Percentiles rank a stretch among this genome's conserved stretches.
phyloP scores from a whole-genome alignment of 1,284 basidiomycete genomes.

The Boletus smithii region DNA sequence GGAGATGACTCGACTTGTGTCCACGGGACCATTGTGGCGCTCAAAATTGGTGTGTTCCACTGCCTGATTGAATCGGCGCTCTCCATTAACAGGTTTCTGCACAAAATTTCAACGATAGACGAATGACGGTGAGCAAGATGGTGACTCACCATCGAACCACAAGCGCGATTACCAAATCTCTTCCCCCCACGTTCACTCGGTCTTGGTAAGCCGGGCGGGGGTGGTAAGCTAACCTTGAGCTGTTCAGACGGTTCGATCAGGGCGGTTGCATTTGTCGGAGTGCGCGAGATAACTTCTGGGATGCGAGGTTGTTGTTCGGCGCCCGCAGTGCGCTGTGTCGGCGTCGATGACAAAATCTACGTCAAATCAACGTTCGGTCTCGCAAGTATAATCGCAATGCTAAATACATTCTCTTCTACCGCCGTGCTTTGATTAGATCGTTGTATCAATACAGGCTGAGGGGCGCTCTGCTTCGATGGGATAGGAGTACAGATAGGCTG shows the following conservation, averaged over 20 bases:
- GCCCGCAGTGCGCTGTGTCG: not conserved
- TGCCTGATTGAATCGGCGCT: not conserved
- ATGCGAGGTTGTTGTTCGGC: not conserved
- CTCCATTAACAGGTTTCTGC: slow-evolving; percentile 7
- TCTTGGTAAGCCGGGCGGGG: slow-evolving; percentile 17
- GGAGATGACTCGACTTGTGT: slow-evolving; percentile 1
- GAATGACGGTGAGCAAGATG: not conserved
- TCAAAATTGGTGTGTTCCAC: slow-evolving; percentile 1
- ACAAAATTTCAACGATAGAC: not conserved
- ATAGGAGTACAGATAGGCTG: slow-evolving; percentile 4
- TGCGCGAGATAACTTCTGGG: slow-evolving; percentile 1
- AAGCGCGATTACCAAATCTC: not conserved
- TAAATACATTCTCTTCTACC: slow-evolving; percentile 3
- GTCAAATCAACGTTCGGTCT: slow-evolving; percentile 1
- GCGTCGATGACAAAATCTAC: slow-evolving; percentile 7
- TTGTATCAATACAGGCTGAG: not conserved
- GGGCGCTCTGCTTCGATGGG: not conserved
- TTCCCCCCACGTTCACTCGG: not conserved
- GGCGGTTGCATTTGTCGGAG: not conserved
- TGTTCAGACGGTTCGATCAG: not conserved
- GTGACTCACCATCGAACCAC: slow-evolving; percentile 6
- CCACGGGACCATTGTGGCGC: slow-evolving; percentile 3
- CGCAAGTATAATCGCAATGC: not conserved
- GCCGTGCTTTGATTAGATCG: not conserved
- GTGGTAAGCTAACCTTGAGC: slow-evolving; percentile 3